phyloP scores from a whole-genome alignment of 192 early-diverging fungal genomes.

The Coemansia aciculifera region DNA sequence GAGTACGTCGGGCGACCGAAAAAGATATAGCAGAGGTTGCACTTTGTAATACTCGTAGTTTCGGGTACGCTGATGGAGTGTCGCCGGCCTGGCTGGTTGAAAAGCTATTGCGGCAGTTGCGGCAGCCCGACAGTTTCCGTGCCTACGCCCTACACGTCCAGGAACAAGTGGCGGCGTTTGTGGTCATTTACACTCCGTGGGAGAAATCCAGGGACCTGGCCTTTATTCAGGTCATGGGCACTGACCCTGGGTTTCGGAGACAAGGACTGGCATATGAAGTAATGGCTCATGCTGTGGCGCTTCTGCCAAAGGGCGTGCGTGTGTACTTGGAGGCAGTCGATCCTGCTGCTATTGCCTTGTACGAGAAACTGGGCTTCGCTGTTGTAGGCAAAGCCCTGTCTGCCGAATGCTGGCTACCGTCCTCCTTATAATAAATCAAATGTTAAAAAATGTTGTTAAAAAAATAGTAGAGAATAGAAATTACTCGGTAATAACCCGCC shows the following conservation, averaged over 20 bases:
- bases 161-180: conserved; percentile 15
- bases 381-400: conserved; percentile 10
- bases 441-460: background rate
- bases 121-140: conserved; percentile 2
- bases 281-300: conserved; percentile 8
- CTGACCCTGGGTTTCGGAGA: conserved; percentile 9
- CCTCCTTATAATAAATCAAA: background rate
- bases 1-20: background rate
- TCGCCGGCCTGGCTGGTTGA: conserved; percentile 19
- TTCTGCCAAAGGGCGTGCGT: background rate
- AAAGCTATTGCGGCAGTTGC: conserved; percentile 24
- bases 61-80: conserved; percentile 13
- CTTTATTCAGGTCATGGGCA: conserved; percentile 19
- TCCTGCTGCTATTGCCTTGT: conserved; percentile 12
- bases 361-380: conserved; percentile 19
- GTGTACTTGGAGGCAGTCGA: conserved; percentile 31
- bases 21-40: background rate
- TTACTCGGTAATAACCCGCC: too few relatives aligned
- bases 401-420: conserved; percentile 11
- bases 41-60: conserved; percentile 18
- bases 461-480: too few relatives aligned
- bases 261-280: conserved; percentile 18
- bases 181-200: conserved; percentile 11
- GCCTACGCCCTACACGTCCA: background rate
- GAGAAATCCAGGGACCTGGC: conserved; percentile 23